Conservation (phyloP, 2,329 filamentous ascomycete genomes). For the Sclerotinia nivalis region DNA sequence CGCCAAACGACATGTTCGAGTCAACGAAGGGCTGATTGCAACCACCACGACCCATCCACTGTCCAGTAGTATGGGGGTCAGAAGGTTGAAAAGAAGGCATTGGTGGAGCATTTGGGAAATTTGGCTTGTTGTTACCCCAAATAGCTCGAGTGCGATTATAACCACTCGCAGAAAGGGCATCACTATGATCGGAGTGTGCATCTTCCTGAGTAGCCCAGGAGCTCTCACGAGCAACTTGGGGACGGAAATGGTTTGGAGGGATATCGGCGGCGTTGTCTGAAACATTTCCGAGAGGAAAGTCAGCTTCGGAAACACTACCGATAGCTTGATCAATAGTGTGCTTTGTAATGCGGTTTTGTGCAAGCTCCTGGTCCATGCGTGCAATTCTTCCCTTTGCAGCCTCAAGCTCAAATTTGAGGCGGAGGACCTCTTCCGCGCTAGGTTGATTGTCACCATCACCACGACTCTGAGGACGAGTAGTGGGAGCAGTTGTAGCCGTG, state of each 20-base stretch:
- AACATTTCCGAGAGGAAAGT: constrained; percentile 39
- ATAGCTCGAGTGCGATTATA: constrained; percentile 57
- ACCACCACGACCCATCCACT: constrained; percentile 50
- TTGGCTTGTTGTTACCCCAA: constrained; percentile 53
- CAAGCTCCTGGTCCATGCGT: constrained; percentile 70
- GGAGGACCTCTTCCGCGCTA: constrained; percentile 59
- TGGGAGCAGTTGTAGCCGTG: constrained; percentile 46
- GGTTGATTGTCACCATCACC: constrained; percentile 44
- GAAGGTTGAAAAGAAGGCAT: constrained; percentile 34
- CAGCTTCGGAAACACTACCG: constrained; percentile 50
- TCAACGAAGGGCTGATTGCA: constrained; percentile 41
- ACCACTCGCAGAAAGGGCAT: constrained; percentile 52
- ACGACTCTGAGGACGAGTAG: constrained; percentile 55
- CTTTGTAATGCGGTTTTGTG: constrained; percentile 61
- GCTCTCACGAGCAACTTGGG: constrained; percentile 45
- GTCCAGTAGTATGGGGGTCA: constrained; percentile 44
- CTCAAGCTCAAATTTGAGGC: constrained; percentile 70
- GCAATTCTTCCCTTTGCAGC: constrained; percentile 69
- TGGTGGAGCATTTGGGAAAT: constrained; percentile 38
- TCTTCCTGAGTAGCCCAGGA: constrained; percentile 58
- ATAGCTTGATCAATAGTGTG: constrained; percentile 58
- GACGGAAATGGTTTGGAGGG: constrained; percentile 42
- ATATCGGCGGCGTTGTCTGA: constrained; percentile 33
- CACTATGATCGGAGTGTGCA: constrained; percentile 57
- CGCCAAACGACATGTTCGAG: constrained; percentile 33